phyloP scores from a whole-genome alignment of 345 rosid species.

The Viola odorata region DNA sequence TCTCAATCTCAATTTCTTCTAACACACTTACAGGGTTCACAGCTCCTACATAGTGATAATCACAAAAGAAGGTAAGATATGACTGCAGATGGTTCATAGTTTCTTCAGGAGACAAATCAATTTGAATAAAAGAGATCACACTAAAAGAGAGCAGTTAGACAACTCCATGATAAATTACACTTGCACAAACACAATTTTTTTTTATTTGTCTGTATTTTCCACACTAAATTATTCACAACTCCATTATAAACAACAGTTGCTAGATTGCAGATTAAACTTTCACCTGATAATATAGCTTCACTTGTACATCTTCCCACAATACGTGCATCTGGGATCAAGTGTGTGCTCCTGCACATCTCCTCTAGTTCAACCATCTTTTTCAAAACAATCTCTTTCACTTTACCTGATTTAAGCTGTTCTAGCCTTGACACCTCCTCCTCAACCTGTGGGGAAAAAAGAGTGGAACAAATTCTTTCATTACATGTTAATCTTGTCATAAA shows the following conservation, averaged over 20 bases:
- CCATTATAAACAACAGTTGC: neutral
- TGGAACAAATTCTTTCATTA: neutral
- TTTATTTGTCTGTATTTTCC: too few relatives aligned
- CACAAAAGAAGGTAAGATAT: neutral
- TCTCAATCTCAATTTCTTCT: slow-evolving; percentile 52
- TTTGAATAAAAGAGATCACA: neutral
- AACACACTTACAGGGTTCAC: slow-evolving; percentile 43
- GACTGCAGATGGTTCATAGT: neutral
- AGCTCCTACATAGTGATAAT: slow-evolving; percentile 31
- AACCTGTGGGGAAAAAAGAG: slow-evolving; percentile 35
- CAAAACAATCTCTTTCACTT: slow-evolving; percentile 60
- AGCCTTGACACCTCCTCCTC: slow-evolving; percentile 61
- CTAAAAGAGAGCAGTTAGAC: neutral
- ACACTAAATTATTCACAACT: too few relatives aligned
- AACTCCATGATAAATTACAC: neutral
- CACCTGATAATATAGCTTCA: slow-evolving; percentile 57
- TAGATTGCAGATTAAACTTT: neutral
- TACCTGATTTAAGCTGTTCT: slow-evolving; percentile 50
- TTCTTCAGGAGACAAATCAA: neutral
- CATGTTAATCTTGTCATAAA: neutral
- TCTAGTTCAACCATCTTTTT: slow-evolving; percentile 63
- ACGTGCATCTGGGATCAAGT: slow-evolving; percentile 43
- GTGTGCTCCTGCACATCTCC: slow-evolving; percentile 61
- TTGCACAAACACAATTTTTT: neutral
- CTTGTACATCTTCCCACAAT: slow-evolving; percentile 29